phyloP scores from a whole-genome alignment of 2,329 filamentous ascomycete genomes.

The Aspergillus awamori region DNA sequence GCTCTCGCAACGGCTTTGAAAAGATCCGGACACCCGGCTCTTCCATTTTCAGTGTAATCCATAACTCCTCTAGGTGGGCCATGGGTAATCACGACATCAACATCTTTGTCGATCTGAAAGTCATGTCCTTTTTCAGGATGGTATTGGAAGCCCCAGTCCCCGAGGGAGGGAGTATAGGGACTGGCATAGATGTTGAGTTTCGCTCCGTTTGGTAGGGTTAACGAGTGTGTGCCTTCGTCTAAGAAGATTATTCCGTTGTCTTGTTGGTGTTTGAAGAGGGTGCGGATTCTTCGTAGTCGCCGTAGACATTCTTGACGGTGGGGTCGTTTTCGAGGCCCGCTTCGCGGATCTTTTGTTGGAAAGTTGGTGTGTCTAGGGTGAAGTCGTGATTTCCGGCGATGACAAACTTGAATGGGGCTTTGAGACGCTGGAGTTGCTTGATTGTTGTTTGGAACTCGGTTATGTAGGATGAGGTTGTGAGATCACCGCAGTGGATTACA shows the following conservation, averaged over 20 bases:
- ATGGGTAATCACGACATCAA: conserved; percentile 59
- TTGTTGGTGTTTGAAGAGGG: conserved; percentile 45
- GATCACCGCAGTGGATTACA: conserved; percentile 57
- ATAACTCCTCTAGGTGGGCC: conserved; percentile 58
- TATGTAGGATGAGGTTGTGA: conserved; percentile 49
- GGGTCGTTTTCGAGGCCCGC: conserved; percentile 29
- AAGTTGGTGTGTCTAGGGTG: conserved; percentile 43
- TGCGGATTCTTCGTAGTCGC: conserved; percentile 42
- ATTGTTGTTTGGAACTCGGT: conserved; percentile 49
- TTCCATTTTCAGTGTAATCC: conserved; percentile 44
- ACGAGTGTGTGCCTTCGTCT: conserved; percentile 54
- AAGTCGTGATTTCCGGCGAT: conserved; percentile 62
- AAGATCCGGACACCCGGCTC: conserved; percentile 37
- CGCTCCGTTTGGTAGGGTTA: conserved; percentile 56
- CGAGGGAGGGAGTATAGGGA: conserved; percentile 54
- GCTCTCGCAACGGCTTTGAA: conserved; percentile 36
- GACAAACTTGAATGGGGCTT: conserved; percentile 56
- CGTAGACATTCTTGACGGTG: conserved; percentile 42
- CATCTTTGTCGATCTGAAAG: conserved; percentile 32
- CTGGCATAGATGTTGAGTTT: conserved; percentile 56
- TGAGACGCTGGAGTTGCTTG: conserved; percentile 45
- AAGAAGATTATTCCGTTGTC: conserved; percentile 51
- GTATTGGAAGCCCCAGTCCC: conserved; percentile 58
- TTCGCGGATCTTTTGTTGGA: conserved; percentile 38
- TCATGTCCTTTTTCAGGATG: conserved; percentile 39